phyloP scores from a whole-genome alignment of 2,329 filamentous ascomycete genomes.

The Colletotrichum acutatum region DNA sequence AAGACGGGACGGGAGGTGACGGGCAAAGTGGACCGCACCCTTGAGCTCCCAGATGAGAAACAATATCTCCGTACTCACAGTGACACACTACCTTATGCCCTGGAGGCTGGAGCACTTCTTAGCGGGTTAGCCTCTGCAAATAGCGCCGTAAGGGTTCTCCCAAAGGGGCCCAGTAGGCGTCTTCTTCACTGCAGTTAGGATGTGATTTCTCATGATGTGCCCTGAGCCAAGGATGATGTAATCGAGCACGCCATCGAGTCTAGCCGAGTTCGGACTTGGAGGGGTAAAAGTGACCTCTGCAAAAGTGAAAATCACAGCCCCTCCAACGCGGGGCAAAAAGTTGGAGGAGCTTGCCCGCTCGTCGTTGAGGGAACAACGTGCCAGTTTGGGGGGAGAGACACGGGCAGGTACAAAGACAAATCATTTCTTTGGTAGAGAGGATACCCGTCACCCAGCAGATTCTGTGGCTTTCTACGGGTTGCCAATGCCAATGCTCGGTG shows the following conservation, averaged over 20 bases:
- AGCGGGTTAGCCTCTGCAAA: not conserved
- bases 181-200: not conserved
- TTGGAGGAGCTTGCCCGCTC: not conserved
- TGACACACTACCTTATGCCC: too few relatives aligned
- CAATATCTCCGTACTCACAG: not conserved
- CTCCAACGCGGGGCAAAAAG: constrained; percentile 31
- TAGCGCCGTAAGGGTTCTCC: not conserved
- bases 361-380: not conserved
- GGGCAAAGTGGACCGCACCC: not conserved
- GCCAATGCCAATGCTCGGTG: not conserved
- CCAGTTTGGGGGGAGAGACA: not conserved
- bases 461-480: constrained; percentile 12
- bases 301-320: constrained; percentile 16
- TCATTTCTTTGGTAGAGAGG: too few relatives aligned
- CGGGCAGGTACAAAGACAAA: not conserved
- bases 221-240: constrained; percentile 35
- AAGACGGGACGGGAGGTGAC: not conserved
- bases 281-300: constrained; percentile 27
- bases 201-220: constrained; percentile 25
- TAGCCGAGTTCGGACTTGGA: constrained; percentile 24
- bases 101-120: not conserved
- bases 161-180: not conserved
- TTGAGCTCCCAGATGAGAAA: not conserved
- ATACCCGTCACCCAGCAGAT: not conserved
- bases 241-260: constrained; percentile 34